Base-by-base conservation (phyloP, 257 asterid species). In the Ajuga chamaepitys region DNA sequence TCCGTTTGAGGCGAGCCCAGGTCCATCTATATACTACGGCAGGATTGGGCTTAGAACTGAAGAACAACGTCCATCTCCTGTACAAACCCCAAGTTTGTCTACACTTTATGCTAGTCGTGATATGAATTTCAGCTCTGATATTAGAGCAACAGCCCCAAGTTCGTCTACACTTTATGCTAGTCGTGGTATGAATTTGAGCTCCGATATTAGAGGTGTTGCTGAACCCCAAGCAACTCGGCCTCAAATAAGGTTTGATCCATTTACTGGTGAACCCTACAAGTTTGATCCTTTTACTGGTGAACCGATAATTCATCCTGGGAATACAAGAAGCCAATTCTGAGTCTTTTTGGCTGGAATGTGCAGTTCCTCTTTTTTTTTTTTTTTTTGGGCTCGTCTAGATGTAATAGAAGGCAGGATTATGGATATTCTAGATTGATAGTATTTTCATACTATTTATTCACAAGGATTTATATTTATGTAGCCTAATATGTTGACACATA, bases 281-380 rank as follows among this genome's bases (percentile, higher is more conserved):
- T 91, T 91, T 10, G 98, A 91, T 75, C 98, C 98, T 12, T 91
- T 86, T 75, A 91, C 98, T 0, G 98, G 98, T 1, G 98, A 91
- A 70, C 95, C 93, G 2, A 85, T 91, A 9, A 83, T 88, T 22
- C 74, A 67, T 45, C 95, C 88, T 0, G 88, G 66, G 38, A 77
- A 64, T 54, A 9, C 73, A 41, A 9, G 66, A 0, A 78, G 67
- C 38, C 75, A 64, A 28, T 69, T 70, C 62, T 79, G 81, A 82
- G 72, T 35, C 35, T 45, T 38, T 44, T 24, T n/a, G 12, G 45
- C 59, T 4, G 10, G 7, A 21, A 30, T 8, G n/a, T n/a, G n/a
- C 37, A 8, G 37, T 30, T 30, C 7, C 5, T 47, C 21, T 2
- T 20, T 47, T 47, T 18, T 9, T 8, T 17, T 0, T 46, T 30